phyloP scores from a whole-genome alignment of 495 filamentous ascomycete genomes.

The Letharia lupina region DNA sequence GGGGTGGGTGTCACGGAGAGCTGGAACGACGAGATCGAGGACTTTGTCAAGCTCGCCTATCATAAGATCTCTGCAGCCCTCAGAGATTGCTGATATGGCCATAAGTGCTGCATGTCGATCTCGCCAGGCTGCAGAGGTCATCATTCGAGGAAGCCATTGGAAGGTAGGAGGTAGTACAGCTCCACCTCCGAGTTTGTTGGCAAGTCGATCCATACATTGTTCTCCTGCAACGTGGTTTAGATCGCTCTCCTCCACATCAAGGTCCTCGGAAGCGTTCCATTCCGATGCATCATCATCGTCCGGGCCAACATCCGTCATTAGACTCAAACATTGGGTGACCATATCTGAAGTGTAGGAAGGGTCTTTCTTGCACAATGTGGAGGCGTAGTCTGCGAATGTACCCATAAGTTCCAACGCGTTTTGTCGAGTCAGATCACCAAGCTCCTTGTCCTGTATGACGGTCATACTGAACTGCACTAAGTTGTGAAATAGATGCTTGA shows the following conservation, averaged over 20 bases:
- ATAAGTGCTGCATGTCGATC: conserved; percentile 96
- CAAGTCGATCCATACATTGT: conserved; percentile 96
- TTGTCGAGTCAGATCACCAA: conserved; percentile 81
- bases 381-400: conserved; percentile 92
- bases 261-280: conserved; percentile 89
- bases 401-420: conserved; percentile 96
- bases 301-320: conserved; percentile 97
- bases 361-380: conserved; percentile 91
- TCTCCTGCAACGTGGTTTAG: conserved; percentile 97
- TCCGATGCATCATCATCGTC: conserved; percentile 94
- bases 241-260: conserved; percentile 93
- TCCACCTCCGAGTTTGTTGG: conserved; percentile 90
- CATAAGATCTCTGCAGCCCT: conserved; percentile 96
- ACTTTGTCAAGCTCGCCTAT: conserved; percentile 88
- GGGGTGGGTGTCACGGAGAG: conserved; percentile 83
- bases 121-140: conserved; percentile 88
- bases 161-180: conserved; percentile 89
- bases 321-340: conserved; percentile 95
- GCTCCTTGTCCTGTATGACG: conserved; percentile 91
- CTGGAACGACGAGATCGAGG: conserved; percentile 83
- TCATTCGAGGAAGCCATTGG: conserved; percentile 94
- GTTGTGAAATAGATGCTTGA: conserved; percentile 81
- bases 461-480: conserved; percentile 86
- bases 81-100: conserved; percentile 98
- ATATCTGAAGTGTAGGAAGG: conserved; percentile 82